Evolutionary conservation across 2,329 filamentous ascomycete genomes (phyloP).

Genomic region (Fusarium stilboides): DNA sequence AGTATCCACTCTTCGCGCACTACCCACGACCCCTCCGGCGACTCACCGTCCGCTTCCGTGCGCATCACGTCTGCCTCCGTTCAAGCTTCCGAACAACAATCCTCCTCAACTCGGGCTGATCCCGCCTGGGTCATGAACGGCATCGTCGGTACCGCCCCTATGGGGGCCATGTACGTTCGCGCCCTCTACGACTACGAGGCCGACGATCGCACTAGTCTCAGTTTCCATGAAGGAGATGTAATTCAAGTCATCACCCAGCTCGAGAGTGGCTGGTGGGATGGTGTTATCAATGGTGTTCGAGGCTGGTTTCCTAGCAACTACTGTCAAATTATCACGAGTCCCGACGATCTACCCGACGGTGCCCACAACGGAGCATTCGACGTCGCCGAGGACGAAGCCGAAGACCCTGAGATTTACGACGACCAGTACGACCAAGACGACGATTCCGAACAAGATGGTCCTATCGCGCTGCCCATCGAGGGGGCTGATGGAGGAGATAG

Average conservation of each 20-base stretch:
- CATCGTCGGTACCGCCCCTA: constrained; percentile 71
- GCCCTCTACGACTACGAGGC: constrained; percentile 98
- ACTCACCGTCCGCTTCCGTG: constrained; percentile 50
- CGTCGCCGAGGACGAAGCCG: constrained; percentile 73
- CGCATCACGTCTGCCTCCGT: constrained; percentile 48
- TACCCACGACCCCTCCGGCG: constrained; percentile 51
- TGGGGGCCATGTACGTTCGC: constrained; percentile 88
- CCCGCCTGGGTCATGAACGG: constrained; percentile 69
- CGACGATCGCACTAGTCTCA: constrained; percentile 95
- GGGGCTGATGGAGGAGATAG: constrained; percentile 74
- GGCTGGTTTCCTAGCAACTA: constrained; percentile 99
- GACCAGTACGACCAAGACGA: constrained; percentile 77
- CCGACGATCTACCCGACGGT: constrained; percentile 79
- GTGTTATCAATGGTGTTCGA: constrained; percentile 94
- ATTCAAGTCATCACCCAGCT: constrained; percentile 99
- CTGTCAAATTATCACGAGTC: constrained; percentile 86
- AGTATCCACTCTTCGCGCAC: constrained; percentile 53
- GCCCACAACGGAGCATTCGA: constrained; percentile 69
- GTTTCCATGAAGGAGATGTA: constrained; percentile 96
- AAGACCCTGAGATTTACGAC: constrained; percentile 76
- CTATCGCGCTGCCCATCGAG: constrained; percentile 76
- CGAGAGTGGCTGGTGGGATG: constrained; percentile 99
- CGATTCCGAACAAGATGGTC: constrained; percentile 74
- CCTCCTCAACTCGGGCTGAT: constrained; percentile 47
- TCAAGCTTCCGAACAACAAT: constrained; percentile 46